Evolutionary conservation across 2,329 filamentous ascomycete species (phyloP), one percentile per base, ranked within the genome.

Genomic region (Dendryphion nanum): DNA sequence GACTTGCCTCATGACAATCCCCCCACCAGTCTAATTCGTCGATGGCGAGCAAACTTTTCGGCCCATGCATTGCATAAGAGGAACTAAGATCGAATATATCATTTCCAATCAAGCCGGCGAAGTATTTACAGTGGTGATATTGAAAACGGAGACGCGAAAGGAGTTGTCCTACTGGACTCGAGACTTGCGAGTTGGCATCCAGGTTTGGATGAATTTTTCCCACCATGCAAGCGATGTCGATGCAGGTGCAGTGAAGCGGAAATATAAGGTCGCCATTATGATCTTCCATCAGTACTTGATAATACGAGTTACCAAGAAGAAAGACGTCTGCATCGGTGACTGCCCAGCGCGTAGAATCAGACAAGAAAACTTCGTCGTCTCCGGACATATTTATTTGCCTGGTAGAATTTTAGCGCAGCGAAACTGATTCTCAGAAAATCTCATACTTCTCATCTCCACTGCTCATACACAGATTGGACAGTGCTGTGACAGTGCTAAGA

Each of bases 11-110:
- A 18, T 53, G 54, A 7, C 36, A 33, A 2, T 51, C 52, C 14
- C 42, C 47, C 52, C 57, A 60, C 51, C 52, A 59, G 16, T 53
- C 51, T 3, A 55, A 19, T 12, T 41, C 42, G 6, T 44, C 50
- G 14, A 59, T 10, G 5, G 43, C 42, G 2, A 55, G 28, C 4
- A 53, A 46, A 33, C 54, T 55, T 14, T 47, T 43, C 23, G 52
- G 46, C 13, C 51, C 54, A 30, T 47, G 46, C 6, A 14, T 13
- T 16, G 35, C 31, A 6, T 38, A 47, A 6, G 18, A 31, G 6
- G 35, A 35, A n/a, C 45, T 43, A 1, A 55, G 30, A 18, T 46
- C 28, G 10, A 59, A 47, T 2, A 57, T 35, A n/a, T 60, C 50
- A 13, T 53, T 17, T 6, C 21, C 24, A 18, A 37, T n/a, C 5